A percentile compares a stretch with the other conserved stretches of the same genome.
Conservation (phyloP, 495 filamentous ascomycete genomes). For the Neurospora hispaniola region DNA sequence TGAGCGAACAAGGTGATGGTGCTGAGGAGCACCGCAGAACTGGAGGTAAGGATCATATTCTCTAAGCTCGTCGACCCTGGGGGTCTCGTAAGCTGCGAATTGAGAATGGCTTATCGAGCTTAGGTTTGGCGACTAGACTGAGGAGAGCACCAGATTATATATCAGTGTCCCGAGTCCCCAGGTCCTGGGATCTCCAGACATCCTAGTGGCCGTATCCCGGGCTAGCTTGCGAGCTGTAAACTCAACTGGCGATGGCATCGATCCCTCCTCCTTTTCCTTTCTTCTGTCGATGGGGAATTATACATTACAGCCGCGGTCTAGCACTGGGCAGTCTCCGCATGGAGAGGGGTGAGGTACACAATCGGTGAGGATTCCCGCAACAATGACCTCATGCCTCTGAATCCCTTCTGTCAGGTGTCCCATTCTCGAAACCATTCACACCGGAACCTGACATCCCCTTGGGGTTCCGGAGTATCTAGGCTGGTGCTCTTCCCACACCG, state of each 20-base stretch:
- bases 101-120: neutral
- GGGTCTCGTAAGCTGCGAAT: neutral
- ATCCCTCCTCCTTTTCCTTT: neutral
- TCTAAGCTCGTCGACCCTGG: neutral
- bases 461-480: neutral
- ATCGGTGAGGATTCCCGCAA: neutral
- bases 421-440: neutral
- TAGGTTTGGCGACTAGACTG: neutral
- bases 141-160: neutral
- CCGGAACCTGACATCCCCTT: neutral
- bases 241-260: neutral
- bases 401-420: neutral
- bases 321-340: neutral
- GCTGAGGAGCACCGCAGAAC: neutral
- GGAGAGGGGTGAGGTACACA: neutral
- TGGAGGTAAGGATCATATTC: neutral
- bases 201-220: neutral
- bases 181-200: neutral
- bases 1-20: neutral
- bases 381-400: neutral
- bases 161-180: neutral
- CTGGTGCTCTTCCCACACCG: neutral
- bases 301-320: neutral
- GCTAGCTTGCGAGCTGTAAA: neutral
- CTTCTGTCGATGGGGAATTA: neutral